A percentile compares a stretch with the other conserved stretches of the same genome.
These are phyloP conservation scores for Ophiostoma perfectum DNA, from an alignment of 2,329 filamentous ascomycete species.

Conservation along the genomic window DNA sequence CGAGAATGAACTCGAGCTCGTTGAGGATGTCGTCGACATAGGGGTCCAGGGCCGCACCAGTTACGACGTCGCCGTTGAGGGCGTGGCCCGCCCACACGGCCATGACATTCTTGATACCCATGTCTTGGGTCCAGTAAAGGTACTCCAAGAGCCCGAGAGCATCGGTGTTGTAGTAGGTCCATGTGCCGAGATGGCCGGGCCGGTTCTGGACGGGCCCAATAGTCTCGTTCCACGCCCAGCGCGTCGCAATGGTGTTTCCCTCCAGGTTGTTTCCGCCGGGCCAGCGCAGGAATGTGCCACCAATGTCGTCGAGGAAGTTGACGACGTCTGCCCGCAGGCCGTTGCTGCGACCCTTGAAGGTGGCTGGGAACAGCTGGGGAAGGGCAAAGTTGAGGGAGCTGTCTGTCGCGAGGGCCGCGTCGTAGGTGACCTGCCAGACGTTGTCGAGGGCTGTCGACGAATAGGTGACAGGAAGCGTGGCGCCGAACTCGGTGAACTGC, in stretches of 20 bases:
- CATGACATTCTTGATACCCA: neutral
- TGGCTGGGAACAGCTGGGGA: constrained; percentile 1
- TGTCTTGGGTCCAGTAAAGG: constrained; percentile 6
- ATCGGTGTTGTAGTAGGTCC: constrained; percentile 7
- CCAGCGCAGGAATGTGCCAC: constrained; percentile 8
- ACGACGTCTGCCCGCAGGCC: constrained; percentile 1
- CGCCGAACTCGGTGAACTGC: neutral
- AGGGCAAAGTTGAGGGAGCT: neutral
- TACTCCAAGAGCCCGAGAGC: constrained; percentile 6
- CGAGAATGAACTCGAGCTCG: neutral
- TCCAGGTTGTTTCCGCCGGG: constrained; percentile 6
- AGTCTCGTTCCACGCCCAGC: constrained; percentile 7
- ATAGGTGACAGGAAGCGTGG: neutral
- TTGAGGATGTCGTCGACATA: constrained; percentile 4
- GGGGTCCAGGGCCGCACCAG: neutral
- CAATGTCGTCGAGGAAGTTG: neutral
- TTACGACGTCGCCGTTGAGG: neutral
- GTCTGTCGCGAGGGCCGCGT: neutral
- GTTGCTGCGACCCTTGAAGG: neutral
- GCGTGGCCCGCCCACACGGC: constrained; percentile 1
- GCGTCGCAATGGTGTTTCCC: neutral
- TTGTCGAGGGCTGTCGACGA: constrained; percentile 2
- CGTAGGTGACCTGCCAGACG: neutral
- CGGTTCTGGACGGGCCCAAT: constrained; percentile 7
- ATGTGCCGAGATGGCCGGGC: neutral